Base-by-base conservation (phyloP, 2,329 filamentous ascomycete genomes). In the Aspergillus hortae region DNA sequence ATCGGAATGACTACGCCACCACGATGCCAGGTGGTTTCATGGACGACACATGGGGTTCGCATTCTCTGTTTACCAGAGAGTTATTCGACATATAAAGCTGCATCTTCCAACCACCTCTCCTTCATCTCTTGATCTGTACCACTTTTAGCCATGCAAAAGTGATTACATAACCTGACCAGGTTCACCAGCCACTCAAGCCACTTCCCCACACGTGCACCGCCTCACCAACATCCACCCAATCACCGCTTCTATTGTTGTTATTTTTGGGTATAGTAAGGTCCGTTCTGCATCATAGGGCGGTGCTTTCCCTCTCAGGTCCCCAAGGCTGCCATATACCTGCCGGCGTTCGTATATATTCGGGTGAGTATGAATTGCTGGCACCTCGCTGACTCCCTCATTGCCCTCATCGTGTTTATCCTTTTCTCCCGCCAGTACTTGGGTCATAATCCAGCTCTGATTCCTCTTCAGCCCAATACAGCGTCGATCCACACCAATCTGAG, bases 291-390 rank as follows among this genome's bases (percentile, higher is more conserved):
- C 47, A 49, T 43, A 43, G 12, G 35, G 40, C 17, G 2, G 40
- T 23, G 15, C 40, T 42, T 42, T 17, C 40, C 40, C 19, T 10
- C 19, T n/a, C 12, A 6, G n/a, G 10, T 35, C 21, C 45, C 38
- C 53, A 54, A 65, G 64, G 61, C 65, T 63, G 58, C 65, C 56
- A 46, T 45, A 45, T 58, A 36, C 30, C 46, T 27, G 21, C 33
- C 21, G 19, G 43, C 12, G 32, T 9, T 32, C 14, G 19, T 43
- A 21, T 44, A 49, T 44, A 44, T n/a, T 35, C 40, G 21, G 30
- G 25, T 25, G 38, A 36, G 27, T 35, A 57, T 61, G 57, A 40
- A 46, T 14, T 53, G 48, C 42, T 36, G 49, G 33, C 49, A 33
- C 7, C 40, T 49, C 25, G 19, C 54, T 35, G 43, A 53, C 36